A percentile compares a stretch with the other conserved stretches of the same genome.
phyloP scores from a whole-genome alignment of 2,329 filamentous ascomycete species.

The Verruconis gallopava region DNA sequence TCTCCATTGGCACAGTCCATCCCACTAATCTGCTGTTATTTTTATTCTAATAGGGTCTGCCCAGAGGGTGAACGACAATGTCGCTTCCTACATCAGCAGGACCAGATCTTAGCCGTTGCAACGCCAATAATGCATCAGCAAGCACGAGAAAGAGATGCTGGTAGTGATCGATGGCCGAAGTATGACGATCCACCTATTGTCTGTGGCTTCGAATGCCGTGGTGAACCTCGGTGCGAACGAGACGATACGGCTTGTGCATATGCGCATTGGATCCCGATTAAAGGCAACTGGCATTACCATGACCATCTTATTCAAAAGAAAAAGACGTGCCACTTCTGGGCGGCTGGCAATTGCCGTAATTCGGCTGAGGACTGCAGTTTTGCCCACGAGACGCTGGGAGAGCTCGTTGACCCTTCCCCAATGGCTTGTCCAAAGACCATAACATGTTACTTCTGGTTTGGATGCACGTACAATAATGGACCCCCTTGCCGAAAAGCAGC shows the following conservation, averaged over 20 bases:
- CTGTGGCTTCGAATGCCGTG: background rate
- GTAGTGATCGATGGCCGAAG: background rate
- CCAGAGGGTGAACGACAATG: background rate
- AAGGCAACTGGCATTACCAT: background rate
- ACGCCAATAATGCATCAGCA: background rate
- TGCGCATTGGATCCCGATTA: constrained; percentile 3
- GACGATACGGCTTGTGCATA: constrained; percentile 3
- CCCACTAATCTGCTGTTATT: constrained; percentile 8
- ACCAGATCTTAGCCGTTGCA: background rate
- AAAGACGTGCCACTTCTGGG: background rate
- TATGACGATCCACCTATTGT: background rate
- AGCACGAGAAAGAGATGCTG: background rate
- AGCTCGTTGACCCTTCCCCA: background rate
- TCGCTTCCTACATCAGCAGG: constrained; percentile 1
- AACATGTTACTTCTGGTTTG: background rate
- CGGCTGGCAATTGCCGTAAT: background rate
- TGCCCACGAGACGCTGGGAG: background rate
- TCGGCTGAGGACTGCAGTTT: constrained; percentile 1
- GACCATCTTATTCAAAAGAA: background rate
- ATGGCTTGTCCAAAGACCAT: background rate
- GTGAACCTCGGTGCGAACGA: background rate
- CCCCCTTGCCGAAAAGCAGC: background rate
- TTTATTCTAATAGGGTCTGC: background rate
- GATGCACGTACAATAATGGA: background rate
- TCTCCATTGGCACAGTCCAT: background rate